phyloP scores from a whole-genome alignment of 257 asterid genomes.

The Agastache rugosa region DNA sequence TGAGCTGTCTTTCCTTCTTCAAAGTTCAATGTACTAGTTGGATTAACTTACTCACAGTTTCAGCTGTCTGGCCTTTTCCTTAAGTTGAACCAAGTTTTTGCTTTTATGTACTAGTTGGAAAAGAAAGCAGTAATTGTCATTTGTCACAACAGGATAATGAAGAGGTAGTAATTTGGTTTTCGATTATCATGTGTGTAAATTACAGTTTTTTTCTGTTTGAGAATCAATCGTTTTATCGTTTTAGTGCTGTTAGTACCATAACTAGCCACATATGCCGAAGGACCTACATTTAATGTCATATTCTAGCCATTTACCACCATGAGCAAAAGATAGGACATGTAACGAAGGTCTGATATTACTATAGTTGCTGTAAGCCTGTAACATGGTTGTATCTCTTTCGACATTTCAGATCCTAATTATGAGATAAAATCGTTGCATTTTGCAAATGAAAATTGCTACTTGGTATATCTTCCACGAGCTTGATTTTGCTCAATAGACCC shows the following conservation, averaged over 20 bases:
- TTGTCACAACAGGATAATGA: conserved; percentile 11
- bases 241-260: background rate
- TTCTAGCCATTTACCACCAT: background rate
- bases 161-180: background rate
- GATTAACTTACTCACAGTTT: background rate
- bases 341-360: background rate
- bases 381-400: background rate
- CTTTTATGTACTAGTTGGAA: background rate
- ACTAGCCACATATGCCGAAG: conserved; percentile 3
- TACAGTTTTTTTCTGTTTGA: background rate
- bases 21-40: background rate
- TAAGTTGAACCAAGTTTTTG: background rate
- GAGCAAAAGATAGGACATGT: background rate
- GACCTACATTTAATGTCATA: conserved; percentile 2
- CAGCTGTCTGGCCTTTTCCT: background rate
- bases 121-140: background rate
- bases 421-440: background rate
- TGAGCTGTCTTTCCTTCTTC: background rate
- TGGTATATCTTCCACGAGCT: background rate
- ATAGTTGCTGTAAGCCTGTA: background rate
- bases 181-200: background rate
- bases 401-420: background rate
- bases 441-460: conserved; percentile 16
- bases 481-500: conserved; percentile 2
- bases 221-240: background rate